Evolutionary conservation across 441 rosid species (phyloP).

Genomic region (Iberis amara): DNA sequence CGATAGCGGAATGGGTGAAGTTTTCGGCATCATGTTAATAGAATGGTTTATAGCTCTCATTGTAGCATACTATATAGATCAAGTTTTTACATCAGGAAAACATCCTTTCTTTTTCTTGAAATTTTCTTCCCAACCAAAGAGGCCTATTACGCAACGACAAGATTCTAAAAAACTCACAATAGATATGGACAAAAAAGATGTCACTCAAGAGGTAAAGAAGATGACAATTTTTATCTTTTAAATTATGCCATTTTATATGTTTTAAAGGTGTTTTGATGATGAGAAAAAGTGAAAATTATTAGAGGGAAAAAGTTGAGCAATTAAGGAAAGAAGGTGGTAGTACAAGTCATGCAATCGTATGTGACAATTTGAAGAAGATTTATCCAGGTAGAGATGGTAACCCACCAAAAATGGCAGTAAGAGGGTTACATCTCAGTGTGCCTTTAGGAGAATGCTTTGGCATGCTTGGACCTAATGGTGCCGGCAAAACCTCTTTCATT

Average conservation of each 20-base stretch:
- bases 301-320: slow-evolving; percentile 81
- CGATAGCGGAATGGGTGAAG: slow-evolving; percentile 59
- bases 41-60: slow-evolving; percentile 69
- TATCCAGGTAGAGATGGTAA: slow-evolving; percentile 86
- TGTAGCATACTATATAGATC: slow-evolving; percentile 59
- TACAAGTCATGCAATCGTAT: slow-evolving; percentile 57
- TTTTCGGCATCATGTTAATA: slow-evolving; percentile 53
- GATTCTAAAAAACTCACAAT: slow-evolving; percentile 53
- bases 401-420: slow-evolving; percentile 73
- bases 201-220: slow-evolving; percentile 88
- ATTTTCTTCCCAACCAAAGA: slow-evolving; percentile 41
- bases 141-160: no score
- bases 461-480: slow-evolving; percentile 96
- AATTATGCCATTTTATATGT: background rate
- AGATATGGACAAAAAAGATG: slow-evolving; percentile 80
- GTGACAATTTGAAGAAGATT: slow-evolving; percentile 68
- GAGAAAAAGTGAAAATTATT: slow-evolving; percentile 11
- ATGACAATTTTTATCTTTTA: no score
- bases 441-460: slow-evolving; percentile 93
- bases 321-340: slow-evolving; percentile 47
- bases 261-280: slow-evolving; percentile 27
- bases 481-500: slow-evolving; percentile 93
- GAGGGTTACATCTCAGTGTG: slow-evolving; percentile 74
- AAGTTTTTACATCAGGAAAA: slow-evolving; percentile 47
- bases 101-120: slow-evolving; percentile 50